A percentile compares a stretch with the other conserved stretches of the same genome.
Conservation (phyloP, 1,284 basidiomycete species). For the Trichosporon sp. region DNA sequence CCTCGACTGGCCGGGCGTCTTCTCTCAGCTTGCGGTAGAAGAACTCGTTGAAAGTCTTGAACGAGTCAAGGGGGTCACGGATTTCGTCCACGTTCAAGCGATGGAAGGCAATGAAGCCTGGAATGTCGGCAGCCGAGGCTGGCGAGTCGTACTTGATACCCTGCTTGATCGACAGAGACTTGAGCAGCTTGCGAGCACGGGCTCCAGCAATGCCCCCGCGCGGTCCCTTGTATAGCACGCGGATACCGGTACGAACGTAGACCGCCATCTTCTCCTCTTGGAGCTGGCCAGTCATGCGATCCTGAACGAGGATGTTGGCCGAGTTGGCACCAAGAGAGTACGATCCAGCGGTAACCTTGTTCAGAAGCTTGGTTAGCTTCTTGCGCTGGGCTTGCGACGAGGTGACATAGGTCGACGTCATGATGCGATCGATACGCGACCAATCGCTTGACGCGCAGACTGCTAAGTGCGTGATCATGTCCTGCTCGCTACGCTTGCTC, state of each 20-base stretch:
- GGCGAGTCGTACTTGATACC: slow-evolving; percentile 88
- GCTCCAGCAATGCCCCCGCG: slow-evolving; percentile 85
- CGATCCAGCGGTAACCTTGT: slow-evolving; percentile 75
- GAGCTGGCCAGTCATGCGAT: slow-evolving; percentile 80
- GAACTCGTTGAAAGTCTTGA: slow-evolving; percentile 80
- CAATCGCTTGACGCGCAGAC: slow-evolving; percentile 91
- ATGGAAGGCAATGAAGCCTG: slow-evolving; percentile 85
- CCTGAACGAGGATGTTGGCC: slow-evolving; percentile 95
- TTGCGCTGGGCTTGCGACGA: slow-evolving; percentile 93
- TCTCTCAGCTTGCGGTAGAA: slow-evolving; percentile 89
- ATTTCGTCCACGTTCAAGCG: slow-evolving; percentile 78
- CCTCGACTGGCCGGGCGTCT: slow-evolving; percentile 70
- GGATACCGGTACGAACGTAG: slow-evolving; percentile 87
- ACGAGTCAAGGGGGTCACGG: slow-evolving; percentile 71
- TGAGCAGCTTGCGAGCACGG: slow-evolving; percentile 74
- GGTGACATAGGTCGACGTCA: slow-evolving; percentile 94
- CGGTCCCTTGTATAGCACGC: slow-evolving; percentile 89
- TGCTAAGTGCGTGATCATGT: slow-evolving; percentile 88
- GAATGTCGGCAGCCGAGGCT: slow-evolving; percentile 77
- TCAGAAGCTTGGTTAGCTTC: slow-evolving; percentile 86
- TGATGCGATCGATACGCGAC: slow-evolving; percentile 78
- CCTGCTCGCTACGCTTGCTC: slow-evolving; percentile 79
- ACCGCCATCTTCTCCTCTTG: slow-evolving; percentile 92
- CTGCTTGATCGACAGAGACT: slow-evolving; percentile 88
- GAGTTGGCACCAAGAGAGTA: slow-evolving; percentile 79